Percentiles rank a stretch among this genome's conserved stretches.
Evolutionary conservation across 441 rosid genomes (phyloP).

Genomic region (Gossypium armourianum): DNA sequence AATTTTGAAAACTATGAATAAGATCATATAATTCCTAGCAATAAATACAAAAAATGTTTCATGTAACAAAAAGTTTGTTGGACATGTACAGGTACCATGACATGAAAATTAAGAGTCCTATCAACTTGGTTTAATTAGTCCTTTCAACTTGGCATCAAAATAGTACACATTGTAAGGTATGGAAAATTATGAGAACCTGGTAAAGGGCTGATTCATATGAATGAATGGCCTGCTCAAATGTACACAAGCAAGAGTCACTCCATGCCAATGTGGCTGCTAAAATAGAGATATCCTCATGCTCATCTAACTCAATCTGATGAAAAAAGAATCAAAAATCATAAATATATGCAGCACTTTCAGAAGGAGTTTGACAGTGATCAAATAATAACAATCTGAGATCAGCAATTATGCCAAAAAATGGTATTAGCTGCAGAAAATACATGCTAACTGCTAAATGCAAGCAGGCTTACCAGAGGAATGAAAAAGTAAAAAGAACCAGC

Average conservation of each 20-base stretch:
- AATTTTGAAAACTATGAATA: neutral
- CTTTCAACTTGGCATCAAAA: neutral
- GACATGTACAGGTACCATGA: neutral
- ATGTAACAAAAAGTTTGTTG: neutral
- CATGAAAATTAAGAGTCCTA: neutral
- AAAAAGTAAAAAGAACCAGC: conserved; percentile 61
- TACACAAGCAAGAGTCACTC: conserved; percentile 41
- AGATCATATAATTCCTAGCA: neutral
- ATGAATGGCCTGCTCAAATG: conserved; percentile 50
- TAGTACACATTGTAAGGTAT: neutral
- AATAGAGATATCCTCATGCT: conserved; percentile 52
- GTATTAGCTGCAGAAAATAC: neutral
- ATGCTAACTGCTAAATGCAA: neutral
- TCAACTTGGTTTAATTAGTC: conserved; percentile 5
- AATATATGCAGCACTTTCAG: conserved; percentile 9
- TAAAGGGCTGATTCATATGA: conserved; percentile 44
- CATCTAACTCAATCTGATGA: conserved; percentile 76
- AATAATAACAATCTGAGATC: neutral
- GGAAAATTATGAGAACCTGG: conserved; percentile 41
- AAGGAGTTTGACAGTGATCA: conserved; percentile 4
- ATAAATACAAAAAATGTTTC: neutral
- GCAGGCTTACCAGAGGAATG: conserved; percentile 64
- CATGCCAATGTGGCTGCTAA: conserved; percentile 72
- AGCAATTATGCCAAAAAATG: neutral
- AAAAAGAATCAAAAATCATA: conserved; percentile 19